Evolutionary conservation across 768 basidiomycete species (phyloP).

Genomic region (Filobasidium wieringae): DNA sequence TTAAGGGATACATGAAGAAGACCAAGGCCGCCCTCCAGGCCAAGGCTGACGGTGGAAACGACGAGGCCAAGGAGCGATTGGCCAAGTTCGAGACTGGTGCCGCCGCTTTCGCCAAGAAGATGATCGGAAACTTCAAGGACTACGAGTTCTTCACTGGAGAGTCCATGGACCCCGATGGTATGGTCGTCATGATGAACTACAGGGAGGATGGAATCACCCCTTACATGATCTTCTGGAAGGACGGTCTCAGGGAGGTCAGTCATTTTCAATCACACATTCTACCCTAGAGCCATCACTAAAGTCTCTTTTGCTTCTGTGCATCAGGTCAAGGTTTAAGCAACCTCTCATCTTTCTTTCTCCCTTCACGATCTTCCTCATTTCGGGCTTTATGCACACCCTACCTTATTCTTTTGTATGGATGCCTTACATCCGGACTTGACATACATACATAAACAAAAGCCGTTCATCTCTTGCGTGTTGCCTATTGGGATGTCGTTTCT

Average conservation of each 20-base stretch:
- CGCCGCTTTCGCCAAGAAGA: slow-evolving; percentile 65
- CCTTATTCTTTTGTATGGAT: no score
- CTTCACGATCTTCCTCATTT: no score
- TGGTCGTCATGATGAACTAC: slow-evolving; percentile 92
- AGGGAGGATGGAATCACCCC: slow-evolving; percentile 53
- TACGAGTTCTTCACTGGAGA: slow-evolving; percentile 62
- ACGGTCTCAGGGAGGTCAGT: slow-evolving; percentile 63
- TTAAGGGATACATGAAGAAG: slow-evolving; percentile 95
- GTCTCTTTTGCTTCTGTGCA: not conserved
- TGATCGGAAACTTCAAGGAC: slow-evolving; percentile 80
- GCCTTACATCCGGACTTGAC: no score
- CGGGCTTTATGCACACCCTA: no score
- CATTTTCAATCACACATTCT: not conserved
- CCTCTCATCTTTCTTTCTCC: no score
- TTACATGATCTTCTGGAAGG: slow-evolving; percentile 91
- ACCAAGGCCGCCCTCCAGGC: slow-evolving; percentile 57
- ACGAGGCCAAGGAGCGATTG: slow-evolving; percentile 52
- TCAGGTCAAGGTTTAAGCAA: slow-evolving; percentile 13
- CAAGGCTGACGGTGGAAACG: slow-evolving; percentile 48
- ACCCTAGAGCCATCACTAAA: no score
- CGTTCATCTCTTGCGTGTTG: no score
- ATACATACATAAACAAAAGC: no score
- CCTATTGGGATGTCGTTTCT: no score
- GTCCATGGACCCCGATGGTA: slow-evolving; percentile 63
- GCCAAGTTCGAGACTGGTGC: slow-evolving; percentile 73